These are phyloP conservation scores for Aaosphaeria arxii DNA, from an alignment of 2,329 filamentous ascomycete genomes.

Conservation along the genomic window DNA sequence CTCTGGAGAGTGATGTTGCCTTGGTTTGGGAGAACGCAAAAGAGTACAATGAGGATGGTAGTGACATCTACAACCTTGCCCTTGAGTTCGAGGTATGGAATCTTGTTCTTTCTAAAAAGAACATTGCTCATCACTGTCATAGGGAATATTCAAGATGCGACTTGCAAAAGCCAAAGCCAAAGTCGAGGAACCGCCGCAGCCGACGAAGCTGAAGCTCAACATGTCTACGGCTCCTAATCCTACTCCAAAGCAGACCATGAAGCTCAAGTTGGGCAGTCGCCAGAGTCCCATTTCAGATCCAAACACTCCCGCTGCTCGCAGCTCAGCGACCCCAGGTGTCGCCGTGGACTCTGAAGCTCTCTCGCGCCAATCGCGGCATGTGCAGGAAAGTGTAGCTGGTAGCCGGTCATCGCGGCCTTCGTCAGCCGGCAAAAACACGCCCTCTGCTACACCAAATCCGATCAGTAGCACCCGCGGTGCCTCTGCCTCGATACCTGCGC, in stretches of 20 bases:
- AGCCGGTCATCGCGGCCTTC: slow-evolving; percentile 23
- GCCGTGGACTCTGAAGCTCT: slow-evolving; percentile 55
- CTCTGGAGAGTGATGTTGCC: slow-evolving; percentile 75
- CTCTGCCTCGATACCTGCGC: slow-evolving; percentile 15
- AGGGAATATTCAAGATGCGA: slow-evolving; percentile 68
- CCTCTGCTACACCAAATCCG: slow-evolving; percentile 24
- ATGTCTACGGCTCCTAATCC: slow-evolving; percentile 43
- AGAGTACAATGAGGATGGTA: slow-evolving; percentile 89
- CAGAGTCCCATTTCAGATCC: slow-evolving; percentile 41
- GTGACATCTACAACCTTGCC: slow-evolving; percentile 75
- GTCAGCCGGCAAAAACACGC: slow-evolving; percentile 23
- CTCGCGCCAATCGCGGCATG: slow-evolving; percentile 50
- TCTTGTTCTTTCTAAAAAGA: slow-evolving; percentile 42
- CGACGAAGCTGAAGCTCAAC: slow-evolving; percentile 82
- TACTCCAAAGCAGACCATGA: slow-evolving; percentile 52
- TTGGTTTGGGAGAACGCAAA: slow-evolving; percentile 85
- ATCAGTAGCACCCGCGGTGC: slow-evolving; percentile 23
- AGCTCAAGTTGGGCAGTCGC: slow-evolving; percentile 51
- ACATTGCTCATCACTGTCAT: neutral
- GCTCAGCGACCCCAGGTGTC: slow-evolving; percentile 46
- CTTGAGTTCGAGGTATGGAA: slow-evolving; percentile 63
- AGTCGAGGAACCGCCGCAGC: slow-evolving; percentile 69
- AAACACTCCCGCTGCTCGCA: slow-evolving; percentile 39
- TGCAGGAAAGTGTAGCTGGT: slow-evolving; percentile 49
- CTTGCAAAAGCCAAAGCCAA: slow-evolving; percentile 69